Conservation (phyloP, 805 yeast genomes). For the Starmerella stigmatis region DNA sequence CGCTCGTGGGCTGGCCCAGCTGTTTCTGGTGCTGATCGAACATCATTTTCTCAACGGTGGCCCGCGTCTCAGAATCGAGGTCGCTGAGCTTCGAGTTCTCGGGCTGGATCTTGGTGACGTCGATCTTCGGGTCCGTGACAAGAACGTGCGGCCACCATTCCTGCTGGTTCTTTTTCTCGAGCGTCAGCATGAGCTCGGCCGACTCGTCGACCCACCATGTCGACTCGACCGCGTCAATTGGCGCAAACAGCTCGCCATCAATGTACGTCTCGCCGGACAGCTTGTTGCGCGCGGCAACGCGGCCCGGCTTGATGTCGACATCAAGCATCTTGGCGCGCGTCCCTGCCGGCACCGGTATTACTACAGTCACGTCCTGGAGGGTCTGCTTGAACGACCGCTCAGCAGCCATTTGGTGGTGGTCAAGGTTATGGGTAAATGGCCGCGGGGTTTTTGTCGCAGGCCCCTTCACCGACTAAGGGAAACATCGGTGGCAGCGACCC, state of each 20-base stretch:
- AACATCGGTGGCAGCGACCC: not conserved
- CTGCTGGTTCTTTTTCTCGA: conserved; percentile 32
- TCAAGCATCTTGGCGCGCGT: conserved; percentile 32
- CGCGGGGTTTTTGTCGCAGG: no score
- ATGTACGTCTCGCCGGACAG: conserved; percentile 21
- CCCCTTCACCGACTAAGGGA: conserved; percentile 4
- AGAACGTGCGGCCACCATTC: conserved; percentile 44
- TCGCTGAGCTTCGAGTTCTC: conserved; percentile 35
- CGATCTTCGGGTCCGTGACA: conserved; percentile 35
- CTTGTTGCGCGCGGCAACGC: conserved; percentile 25
- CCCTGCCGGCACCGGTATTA: conserved; percentile 28
- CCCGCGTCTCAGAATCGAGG: conserved; percentile 35
- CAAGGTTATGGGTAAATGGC: no score
- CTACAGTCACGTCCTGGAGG: conserved; percentile 35
- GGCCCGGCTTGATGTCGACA: conserved; percentile 25
- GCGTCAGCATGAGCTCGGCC: conserved; percentile 30
- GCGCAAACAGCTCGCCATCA: conserved; percentile 32
- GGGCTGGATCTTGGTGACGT: conserved; percentile 34
- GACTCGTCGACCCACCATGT: conserved; percentile 38
- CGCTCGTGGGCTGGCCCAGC: conserved; percentile 32
- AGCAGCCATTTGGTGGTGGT: not conserved
- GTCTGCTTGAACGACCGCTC: conserved; percentile 34
- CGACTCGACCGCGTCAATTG: conserved; percentile 30
- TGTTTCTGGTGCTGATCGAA: conserved; percentile 37
- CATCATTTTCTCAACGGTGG: conserved; percentile 41